These are phyloP conservation scores for Colletotrichum sp. DNA, from an alignment of 2,329 filamentous ascomycete species.

Conservation along the genomic window DNA sequence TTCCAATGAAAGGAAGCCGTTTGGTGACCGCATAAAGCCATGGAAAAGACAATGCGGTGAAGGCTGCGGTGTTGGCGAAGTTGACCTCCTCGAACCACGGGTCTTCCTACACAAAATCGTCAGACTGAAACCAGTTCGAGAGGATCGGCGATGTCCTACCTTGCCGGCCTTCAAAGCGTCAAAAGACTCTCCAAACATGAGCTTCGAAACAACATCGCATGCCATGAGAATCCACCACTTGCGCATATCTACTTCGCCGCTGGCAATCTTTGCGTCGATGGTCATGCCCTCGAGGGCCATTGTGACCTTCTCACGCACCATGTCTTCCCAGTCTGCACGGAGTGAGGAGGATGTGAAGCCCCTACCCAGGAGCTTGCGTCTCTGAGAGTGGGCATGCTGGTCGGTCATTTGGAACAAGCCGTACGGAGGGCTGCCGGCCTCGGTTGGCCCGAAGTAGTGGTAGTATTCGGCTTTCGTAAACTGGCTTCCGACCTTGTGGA, in stretches of 20 bases:
- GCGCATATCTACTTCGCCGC: constrained; percentile 47
- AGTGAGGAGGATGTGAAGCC: constrained; percentile 43
- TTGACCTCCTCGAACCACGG: not conserved
- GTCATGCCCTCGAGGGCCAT: constrained; percentile 48
- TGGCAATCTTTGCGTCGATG: constrained; percentile 40
- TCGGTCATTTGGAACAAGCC: not conserved
- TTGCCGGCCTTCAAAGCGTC: constrained; percentile 53
- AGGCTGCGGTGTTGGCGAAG: not conserved
- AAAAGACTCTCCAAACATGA: constrained; percentile 62
- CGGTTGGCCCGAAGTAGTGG: not conserved
- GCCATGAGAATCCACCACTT: constrained; percentile 61
- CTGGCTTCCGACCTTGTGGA: not conserved
- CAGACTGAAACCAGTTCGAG: not conserved
- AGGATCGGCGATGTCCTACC: constrained; percentile 34
- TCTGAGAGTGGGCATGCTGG: not conserved
- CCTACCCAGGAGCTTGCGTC: constrained; percentile 44
- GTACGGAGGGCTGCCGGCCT: not conserved
- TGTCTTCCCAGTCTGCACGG: constrained; percentile 27
- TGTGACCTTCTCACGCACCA: constrained; percentile 40
- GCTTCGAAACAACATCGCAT: constrained; percentile 57
- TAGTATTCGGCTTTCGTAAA: not conserved
- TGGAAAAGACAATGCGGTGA: not conserved
- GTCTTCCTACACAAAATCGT: not conserved
- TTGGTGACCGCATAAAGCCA: not conserved
- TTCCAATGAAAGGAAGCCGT: not conserved